phyloP scores from a whole-genome alignment of 2,329 filamentous ascomycete species.

The Nothomitra cinnamomea region DNA sequence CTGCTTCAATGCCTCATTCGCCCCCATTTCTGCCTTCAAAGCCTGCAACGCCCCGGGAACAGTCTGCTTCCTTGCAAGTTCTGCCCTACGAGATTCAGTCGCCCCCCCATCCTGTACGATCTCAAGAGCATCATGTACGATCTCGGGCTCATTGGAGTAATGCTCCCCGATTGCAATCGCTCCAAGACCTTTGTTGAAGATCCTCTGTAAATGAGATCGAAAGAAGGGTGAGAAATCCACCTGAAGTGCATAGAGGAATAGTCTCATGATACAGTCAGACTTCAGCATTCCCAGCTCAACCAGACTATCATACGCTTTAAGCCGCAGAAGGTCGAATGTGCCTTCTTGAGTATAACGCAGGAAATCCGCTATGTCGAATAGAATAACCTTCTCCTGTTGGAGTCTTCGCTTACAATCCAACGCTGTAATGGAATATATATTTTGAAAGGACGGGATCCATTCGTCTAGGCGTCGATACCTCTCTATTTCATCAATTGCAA shows the following conservation, averaged over 20 bases:
- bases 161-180: conserved; percentile 39
- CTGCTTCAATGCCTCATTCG: conserved; percentile 31
- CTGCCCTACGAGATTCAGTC: conserved; percentile 33
- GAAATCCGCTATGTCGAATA: conserved; percentile 37
- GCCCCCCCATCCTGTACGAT: conserved; percentile 36
- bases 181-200: conserved; percentile 38
- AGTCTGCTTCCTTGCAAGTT: conserved; percentile 36
- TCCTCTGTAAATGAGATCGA: conserved; percentile 31
- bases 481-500: conserved; percentile 43
- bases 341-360: conserved; percentile 42
- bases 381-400: conserved; percentile 34
- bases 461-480: conserved; percentile 47
- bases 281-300: conserved; percentile 36
- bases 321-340: conserved; percentile 41
- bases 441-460: conserved; percentile 49
- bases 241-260: conserved; percentile 38
- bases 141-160: conserved; percentile 16
- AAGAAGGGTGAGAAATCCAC: conserved; percentile 41
- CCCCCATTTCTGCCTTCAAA: conserved; percentile 34
- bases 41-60: conserved; percentile 40
- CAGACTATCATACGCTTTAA: conserved; percentile 41
- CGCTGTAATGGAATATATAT: conserved; percentile 43
- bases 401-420: conserved; percentile 40
- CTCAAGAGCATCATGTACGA: conserved; percentile 29
- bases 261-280: conserved; percentile 33